Evolutionary conservation across 2,329 filamentous ascomycete species (phyloP).

Genomic region (Trichoderma koningiopsis): DNA sequence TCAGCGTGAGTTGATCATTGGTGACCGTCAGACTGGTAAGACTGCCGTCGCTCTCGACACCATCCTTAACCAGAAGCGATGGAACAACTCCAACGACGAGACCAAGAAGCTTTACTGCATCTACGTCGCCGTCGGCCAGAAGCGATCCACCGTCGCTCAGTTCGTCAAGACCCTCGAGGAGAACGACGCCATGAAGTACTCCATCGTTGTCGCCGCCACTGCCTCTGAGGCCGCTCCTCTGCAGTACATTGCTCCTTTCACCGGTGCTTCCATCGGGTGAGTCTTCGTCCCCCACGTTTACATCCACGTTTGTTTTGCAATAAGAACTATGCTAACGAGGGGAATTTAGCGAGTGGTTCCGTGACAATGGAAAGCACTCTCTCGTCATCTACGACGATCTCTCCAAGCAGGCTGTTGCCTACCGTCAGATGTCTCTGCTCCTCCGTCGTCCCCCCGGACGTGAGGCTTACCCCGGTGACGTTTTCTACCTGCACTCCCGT

Average conservation of each 20-base stretch:
- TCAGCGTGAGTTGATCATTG: slow-evolving; percentile 99
- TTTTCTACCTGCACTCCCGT: slow-evolving; percentile 99
- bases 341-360: too few species aligned
- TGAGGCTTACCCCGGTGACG: slow-evolving; percentile 99
- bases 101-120: slow-evolving; percentile 99
- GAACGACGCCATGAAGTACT: slow-evolving; percentile 99
- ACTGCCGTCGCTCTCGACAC: slow-evolving; percentile 97
- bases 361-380: slow-evolving; percentile 84
- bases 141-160: slow-evolving; percentile 98
- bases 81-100: slow-evolving; percentile 88
- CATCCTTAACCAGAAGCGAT: slow-evolving; percentile 99
- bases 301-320: slow-evolving; percentile 45
- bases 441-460: slow-evolving; percentile 96
- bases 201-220: slow-evolving; percentile 88
- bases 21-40: slow-evolving; percentile 99
- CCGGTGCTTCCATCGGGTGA: slow-evolving; percentile 52
- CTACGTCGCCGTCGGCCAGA: slow-evolving; percentile 99
- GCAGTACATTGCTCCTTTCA: slow-evolving; percentile 94
- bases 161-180: slow-evolving; percentile 99
- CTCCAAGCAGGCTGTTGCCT: slow-evolving; percentile 96
- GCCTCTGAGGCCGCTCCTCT: slow-evolving; percentile 95
- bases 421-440: slow-evolving; percentile 98
- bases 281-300: too few species aligned
- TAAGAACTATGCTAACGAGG: too few species aligned
- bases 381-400: slow-evolving; percentile 93